phyloP scores from a whole-genome alignment of 2,329 filamentous ascomycete genomes.

The Kalaharituber pfeilii region DNA sequence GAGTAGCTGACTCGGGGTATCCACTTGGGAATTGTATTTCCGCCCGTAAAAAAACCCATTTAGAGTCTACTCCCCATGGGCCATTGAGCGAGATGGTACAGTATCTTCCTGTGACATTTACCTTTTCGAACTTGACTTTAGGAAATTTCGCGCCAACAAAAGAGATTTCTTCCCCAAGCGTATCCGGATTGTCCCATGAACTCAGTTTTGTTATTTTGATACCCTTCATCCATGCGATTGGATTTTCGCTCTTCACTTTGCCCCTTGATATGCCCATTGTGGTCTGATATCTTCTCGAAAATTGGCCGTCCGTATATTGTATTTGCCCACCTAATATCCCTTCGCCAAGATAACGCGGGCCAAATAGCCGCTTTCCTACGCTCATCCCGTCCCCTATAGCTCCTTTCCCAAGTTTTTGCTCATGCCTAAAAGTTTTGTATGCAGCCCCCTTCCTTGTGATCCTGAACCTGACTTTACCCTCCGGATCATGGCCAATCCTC shows the following conservation, averaged over 20 bases:
- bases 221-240: conserved; percentile 48
- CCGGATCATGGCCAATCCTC: conserved; percentile 22
- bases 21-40: conserved; percentile 40
- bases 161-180: conserved; percentile 43
- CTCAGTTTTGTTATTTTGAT: conserved; percentile 35
- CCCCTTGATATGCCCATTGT: conserved; percentile 31
- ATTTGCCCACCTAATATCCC: not conserved
- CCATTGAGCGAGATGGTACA: conserved; percentile 41
- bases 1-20: conserved; percentile 35
- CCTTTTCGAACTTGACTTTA: conserved; percentile 42
- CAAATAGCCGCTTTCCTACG: not conserved
- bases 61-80: conserved; percentile 39
- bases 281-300: not conserved
- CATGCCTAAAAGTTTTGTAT: conserved; percentile 70
- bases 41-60: conserved; percentile 38
- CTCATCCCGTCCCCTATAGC: conserved; percentile 15
- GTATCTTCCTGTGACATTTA: conserved; percentile 37
- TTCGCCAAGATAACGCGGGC: not conserved
- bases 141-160: conserved; percentile 43
- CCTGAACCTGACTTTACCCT: conserved; percentile 21
- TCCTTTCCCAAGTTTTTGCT: conserved; percentile 32
- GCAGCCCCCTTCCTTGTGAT: conserved; percentile 67
- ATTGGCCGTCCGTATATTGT: not conserved
- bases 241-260: conserved; percentile 36
- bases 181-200: conserved; percentile 30